phyloP scores from a whole-genome alignment of 1,284 basidiomycete species.

The Calocybe gambosa region DNA sequence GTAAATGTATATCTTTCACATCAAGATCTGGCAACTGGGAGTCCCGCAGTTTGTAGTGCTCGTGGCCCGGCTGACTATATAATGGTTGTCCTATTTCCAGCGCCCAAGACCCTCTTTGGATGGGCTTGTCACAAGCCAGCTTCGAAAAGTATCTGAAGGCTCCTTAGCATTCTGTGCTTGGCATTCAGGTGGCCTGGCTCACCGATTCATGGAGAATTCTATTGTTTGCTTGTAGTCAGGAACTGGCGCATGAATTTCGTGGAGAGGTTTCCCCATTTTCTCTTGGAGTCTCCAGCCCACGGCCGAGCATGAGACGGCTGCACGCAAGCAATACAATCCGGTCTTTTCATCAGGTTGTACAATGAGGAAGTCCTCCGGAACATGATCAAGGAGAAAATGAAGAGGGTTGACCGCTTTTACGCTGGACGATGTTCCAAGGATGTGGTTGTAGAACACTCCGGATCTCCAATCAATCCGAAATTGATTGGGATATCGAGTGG shows the following conservation, averaged over 20 bases:
- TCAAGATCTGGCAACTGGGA: constrained; percentile 29
- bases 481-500: constrained; percentile 39
- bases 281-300: constrained; percentile 41
- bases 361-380: constrained; percentile 47
- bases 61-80: constrained; percentile 33
- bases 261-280: constrained; percentile 41
- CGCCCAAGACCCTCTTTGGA: constrained; percentile 46
- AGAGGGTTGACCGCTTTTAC: constrained; percentile 29
- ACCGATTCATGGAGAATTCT: constrained; percentile 44
- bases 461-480: constrained; percentile 31
- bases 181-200: constrained; percentile 11
- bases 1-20: constrained; percentile 35
- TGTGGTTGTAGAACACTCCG: constrained; percentile 35
- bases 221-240: constrained; percentile 45
- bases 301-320: constrained; percentile 38
- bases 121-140: constrained; percentile 38
- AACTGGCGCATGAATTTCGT: constrained; percentile 40
- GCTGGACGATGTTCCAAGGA: constrained; percentile 30
- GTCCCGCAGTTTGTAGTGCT: constrained; percentile 27
- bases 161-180: neutral
- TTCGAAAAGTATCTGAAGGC: constrained; percentile 38
- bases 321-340: constrained; percentile 36
- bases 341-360: constrained; percentile 34
- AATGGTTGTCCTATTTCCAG: constrained; percentile 42
- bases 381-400: constrained; percentile 37